Base-by-base conservation (phyloP, 2,329 filamentous ascomycete genomes). In the Diatrype stigma region DNA sequence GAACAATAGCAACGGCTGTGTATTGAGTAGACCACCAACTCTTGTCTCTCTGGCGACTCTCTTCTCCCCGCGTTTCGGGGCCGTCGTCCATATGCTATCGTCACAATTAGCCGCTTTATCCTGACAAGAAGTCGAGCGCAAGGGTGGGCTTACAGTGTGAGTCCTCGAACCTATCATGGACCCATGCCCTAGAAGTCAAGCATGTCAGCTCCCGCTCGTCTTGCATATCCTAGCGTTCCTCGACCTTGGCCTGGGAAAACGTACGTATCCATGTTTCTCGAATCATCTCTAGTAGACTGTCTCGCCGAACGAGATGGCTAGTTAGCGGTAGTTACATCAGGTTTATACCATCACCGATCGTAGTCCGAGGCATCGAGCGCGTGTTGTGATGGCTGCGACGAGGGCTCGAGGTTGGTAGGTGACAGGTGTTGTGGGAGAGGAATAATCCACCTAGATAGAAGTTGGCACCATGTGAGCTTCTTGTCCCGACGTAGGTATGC, bases 81-180 rank as follows among this genome's bases (percentile, higher is more conserved):
- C 35, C 56, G 61, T 38, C 56, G 61, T 45, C 57, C 57, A 32
- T 59, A 60, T 23, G 61, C 63, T 66, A 28, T 26, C 34, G 16
- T 37, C 34, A 6, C 14, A 37, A 37, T 37, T 37, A 37, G 34
- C 16, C 16, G 12, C 16, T 16, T 37, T 16, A 37, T 14, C 34
- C 12, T 34, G 42, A 32, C 17, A 8, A 52, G 54, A 46, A 56
- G 47, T 38, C 34, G 12, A 10, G 7, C 10, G 21, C 16, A 22
- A n/a, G 3, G 26, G 22, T 10, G 51, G 52, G 46, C 66, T 63
- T 74, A 80, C 85, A 79, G 68, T 86, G 53, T 38, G 61, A 81
- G 64, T 90, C 89, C 69, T 94, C 89, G 68, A 84, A 96, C 67
- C 85, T 89, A 73, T 96, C 90, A 69, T 96, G 92, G 61, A 96